A percentile compares a stretch with the other conserved stretches of the same genome.
These are phyloP conservation scores for Rhizophora mangle DNA, from an alignment of 345 rosid species.

Conservation along the genomic window DNA sequence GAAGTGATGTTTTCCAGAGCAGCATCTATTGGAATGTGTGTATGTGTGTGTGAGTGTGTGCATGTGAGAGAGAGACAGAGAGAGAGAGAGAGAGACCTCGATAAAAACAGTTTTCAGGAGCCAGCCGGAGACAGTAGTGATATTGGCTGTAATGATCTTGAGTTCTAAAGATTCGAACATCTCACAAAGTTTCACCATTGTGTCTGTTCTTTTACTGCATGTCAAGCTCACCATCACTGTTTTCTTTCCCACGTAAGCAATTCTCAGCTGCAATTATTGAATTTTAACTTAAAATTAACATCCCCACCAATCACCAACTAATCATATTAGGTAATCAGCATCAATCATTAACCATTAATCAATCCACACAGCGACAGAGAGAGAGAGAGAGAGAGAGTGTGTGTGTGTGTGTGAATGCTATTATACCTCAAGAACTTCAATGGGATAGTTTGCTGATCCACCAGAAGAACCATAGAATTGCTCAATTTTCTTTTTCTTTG, in stretches of 20 bases:
- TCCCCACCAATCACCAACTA: background rate
- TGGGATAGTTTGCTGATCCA: slow-evolving; percentile 40
- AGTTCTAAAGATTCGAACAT: slow-evolving; percentile 78
- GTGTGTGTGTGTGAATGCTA: background rate
- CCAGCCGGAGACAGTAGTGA: slow-evolving; percentile 64
- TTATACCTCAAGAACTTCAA: slow-evolving; percentile 60
- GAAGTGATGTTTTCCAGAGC: no score
- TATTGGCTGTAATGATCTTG: slow-evolving; percentile 70
- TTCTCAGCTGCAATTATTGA: slow-evolving; percentile 48
- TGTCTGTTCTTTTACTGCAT: slow-evolving; percentile 73
- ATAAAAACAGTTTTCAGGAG: slow-evolving; percentile 75
- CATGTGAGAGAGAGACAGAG: background rate
- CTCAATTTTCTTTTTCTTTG: slow-evolving; percentile 63
- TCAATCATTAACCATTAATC: no score
- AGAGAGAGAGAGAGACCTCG: slow-evolving; percentile 46
- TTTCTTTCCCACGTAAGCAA: slow-evolving; percentile 68
- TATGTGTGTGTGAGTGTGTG: no score
- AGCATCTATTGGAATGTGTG: no score
- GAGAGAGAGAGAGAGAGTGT: no score
- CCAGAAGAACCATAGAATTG: slow-evolving; percentile 36
- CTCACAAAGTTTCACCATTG: slow-evolving; percentile 85
- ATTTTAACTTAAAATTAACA: background rate
- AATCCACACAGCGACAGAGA: no score
- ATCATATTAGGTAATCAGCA: background rate
- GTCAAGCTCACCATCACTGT: slow-evolving; percentile 73